phyloP scores from a whole-genome alignment of 257 asterid genomes.

The Gynochthodes officinalis region DNA sequence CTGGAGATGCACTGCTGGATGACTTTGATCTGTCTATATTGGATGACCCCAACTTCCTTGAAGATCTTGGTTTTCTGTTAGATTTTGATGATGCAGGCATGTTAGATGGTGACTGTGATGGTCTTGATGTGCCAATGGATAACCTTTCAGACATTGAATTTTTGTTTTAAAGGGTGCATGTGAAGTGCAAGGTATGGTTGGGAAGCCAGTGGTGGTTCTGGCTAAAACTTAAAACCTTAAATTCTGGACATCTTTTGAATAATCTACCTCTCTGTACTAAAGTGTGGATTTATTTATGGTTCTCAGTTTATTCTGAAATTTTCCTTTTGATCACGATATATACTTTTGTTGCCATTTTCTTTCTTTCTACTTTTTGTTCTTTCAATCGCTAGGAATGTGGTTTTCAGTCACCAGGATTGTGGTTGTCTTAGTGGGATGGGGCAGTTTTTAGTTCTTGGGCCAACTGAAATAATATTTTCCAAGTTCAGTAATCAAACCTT shows the following conservation, averaged over 20 bases:
- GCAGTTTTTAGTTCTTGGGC: too few relatives aligned
- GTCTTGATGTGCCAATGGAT: slow-evolving; percentile 10
- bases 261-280: neutral
- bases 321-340: neutral
- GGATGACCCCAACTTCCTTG: neutral
- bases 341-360: too few relatives aligned
- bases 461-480: too few relatives aligned
- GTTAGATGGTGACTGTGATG: neutral
- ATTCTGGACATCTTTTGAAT: neutral
- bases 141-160: neutral
- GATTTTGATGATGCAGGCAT: neutral
- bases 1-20: neutral
- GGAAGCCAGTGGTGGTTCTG: neutral
- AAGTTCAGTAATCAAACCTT: too few relatives aligned
- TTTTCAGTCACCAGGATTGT: too few relatives aligned
- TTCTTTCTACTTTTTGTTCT: too few relatives aligned
- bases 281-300: neutral
- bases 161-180: neutral
- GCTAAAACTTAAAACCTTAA: neutral
- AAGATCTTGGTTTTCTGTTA: neutral
- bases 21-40: neutral
- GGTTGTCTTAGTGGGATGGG: too few relatives aligned
- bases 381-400: too few relatives aligned
- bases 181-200: neutral
- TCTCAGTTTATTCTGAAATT: neutral